Base-by-base conservation (phyloP, 768 basidiomycete species). In the Lyophyllum shimeji region DNA sequence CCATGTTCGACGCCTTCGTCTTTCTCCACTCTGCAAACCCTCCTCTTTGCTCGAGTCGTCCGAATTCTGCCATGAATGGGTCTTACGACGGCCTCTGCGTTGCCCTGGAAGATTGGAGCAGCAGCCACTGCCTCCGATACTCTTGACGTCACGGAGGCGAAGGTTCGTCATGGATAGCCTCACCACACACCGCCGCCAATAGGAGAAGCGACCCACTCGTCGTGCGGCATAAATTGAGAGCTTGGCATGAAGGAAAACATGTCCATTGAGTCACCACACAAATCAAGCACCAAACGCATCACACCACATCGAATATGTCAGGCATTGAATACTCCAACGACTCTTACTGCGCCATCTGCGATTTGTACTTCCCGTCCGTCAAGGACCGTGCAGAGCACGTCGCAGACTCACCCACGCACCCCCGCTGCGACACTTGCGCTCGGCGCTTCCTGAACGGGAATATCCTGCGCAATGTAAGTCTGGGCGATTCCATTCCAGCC, bases 341-440 rank as follows among this genome's bases (percentile, higher is more conserved):
- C 23, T 53, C 52, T 52, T 61, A 66, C 49, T 66, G 63, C 29
- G 63, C 63, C 21, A n/a, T 46, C 12, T 66, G 66, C 48, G 66
- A 65, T 29, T 18, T 57, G 12, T 67, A 63, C 47, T 67, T 67
- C 44, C 8, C 23, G 42, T 60, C 61, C 4, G 33, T 44, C 8
- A 37, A 44, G 44, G 47, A 65, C 25, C 64, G 63, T 13, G 25
- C 31, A 31, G 60, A 59, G 34, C 64, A 67, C 43, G 58, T 67
- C 29, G 46, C 55, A 20, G 46, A 56, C 12, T 54, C 61, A 7
- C 15, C 55, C 2, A 11, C 25, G 0, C 65, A 68, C 27, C 67
- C 67, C 11, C 56, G 57, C 24, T 67, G 64, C 47, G 56, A 58
- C 3, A 51, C 60, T 17, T 67, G 66, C 55, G 37, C 50, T 45